Evolutionary conservation across 2,329 filamentous ascomycete genomes (phyloP).

Genomic region (Monilinia laxa): DNA sequence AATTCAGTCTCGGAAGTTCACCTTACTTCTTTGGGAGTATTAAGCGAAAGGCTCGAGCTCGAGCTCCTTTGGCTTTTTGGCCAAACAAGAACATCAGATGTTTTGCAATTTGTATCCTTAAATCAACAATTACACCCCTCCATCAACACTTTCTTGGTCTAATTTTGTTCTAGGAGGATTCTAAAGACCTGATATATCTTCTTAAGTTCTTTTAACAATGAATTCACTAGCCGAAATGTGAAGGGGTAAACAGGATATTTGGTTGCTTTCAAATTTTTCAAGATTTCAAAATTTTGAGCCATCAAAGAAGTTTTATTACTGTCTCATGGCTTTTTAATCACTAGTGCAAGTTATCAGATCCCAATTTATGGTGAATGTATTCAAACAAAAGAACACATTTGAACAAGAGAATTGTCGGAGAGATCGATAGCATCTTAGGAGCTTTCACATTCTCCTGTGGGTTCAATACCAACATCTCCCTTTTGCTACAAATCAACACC

Average conservation of each 20-base stretch:
- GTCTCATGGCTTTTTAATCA: neutral
- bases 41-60: constrained; percentile 5
- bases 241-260: neutral
- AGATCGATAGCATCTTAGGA: neutral
- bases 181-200: neutral
- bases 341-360: neutral
- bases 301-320: neutral
- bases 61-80: neutral
- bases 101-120: neutral
- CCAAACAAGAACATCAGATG: neutral
- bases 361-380: neutral
- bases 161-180: too few relatives aligned
- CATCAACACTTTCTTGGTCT: neutral
- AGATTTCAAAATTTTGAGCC: neutral
- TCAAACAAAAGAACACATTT: accelerated
- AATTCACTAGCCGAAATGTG: neutral
- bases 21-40: neutral
- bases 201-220: neutral
- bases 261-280: neutral
- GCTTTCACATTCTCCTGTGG: neutral
- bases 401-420: neutral
- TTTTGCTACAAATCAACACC: too few relatives aligned
- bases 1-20: neutral
- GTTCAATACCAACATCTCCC: too few relatives aligned
- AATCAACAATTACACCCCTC: neutral